Percentiles rank a stretch among this genome's conserved stretches.
phyloP scores from a whole-genome alignment of 2,329 filamentous ascomycete species.

The Bipolaris zeicola region DNA sequence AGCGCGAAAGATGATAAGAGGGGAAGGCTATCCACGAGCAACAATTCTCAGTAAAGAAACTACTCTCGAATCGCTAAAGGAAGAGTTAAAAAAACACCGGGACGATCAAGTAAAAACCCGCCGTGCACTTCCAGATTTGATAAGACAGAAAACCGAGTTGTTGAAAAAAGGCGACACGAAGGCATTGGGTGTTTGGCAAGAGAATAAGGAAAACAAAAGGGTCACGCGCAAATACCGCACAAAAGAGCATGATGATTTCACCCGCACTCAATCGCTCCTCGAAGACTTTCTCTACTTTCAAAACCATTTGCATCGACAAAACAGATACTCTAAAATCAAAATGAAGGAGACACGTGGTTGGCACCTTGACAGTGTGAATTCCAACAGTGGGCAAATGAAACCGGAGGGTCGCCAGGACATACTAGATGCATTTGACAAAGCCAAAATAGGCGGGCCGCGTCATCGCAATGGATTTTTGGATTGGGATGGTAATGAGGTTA shows the following conservation, averaged over 20 bases:
- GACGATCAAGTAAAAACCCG: neutral
- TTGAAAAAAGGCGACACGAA: neutral
- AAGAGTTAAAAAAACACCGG: neutral
- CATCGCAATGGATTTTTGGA: neutral
- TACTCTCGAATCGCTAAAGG: neutral
- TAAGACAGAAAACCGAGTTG: neutral
- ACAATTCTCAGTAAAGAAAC: no score
- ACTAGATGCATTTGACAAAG: neutral
- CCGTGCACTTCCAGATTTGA: neutral
- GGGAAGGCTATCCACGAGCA: neutral
- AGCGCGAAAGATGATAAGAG: neutral
- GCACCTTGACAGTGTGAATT: no score
- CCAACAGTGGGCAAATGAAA: no score
- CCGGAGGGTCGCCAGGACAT: no score
- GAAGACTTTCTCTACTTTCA: constrained; percentile 4
- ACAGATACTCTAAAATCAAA: neutral
- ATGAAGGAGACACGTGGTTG: no score
- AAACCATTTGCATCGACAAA: neutral
- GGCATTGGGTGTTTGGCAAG: neutral
- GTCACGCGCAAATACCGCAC: neutral
- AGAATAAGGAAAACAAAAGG: no score
- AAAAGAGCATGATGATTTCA: neutral
- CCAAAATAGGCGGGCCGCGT: neutral
- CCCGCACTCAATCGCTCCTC: neutral
- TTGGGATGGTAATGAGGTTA: neutral